phyloP scores from a whole-genome alignment of 2,329 filamentous ascomycete genomes.

The Chaetoscypha palmicola region DNA sequence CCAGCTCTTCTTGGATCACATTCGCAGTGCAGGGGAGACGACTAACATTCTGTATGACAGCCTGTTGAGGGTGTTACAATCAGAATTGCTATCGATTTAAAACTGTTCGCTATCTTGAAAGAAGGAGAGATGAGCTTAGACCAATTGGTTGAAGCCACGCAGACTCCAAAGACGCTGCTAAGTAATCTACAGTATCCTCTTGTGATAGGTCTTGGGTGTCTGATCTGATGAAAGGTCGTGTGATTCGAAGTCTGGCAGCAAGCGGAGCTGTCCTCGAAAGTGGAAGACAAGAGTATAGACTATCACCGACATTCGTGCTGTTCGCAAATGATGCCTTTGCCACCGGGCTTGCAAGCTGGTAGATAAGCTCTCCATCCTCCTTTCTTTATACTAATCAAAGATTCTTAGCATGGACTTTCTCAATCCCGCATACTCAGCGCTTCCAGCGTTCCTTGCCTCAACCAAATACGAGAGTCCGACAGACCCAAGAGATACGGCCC shows the following conservation, averaged over 20 bases:
- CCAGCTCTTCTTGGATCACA: too few relatives aligned
- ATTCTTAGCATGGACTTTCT: neutral
- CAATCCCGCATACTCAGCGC: neutral
- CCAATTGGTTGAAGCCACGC: neutral
- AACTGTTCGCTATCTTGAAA: constrained; percentile 1
- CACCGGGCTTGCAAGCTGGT: neutral
- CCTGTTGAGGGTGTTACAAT: constrained; percentile 1
- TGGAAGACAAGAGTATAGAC: neutral
- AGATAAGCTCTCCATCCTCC: too few relatives aligned
- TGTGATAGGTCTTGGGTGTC: neutral
- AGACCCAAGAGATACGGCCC: neutral
- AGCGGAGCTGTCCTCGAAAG: neutral
- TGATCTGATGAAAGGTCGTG: neutral
- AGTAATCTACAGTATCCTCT: too few relatives aligned
- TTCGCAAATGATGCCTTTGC: neutral
- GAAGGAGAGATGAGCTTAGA: neutral
- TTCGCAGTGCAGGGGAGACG: neutral
- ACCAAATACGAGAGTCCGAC: neutral
- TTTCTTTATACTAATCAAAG: neutral
- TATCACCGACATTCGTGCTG: neutral
- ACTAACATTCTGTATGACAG: neutral
- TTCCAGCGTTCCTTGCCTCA: neutral
- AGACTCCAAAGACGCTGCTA: neutral
- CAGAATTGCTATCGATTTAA: constrained; percentile 5
- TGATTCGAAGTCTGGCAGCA: constrained; percentile 1